phyloP scores from a whole-genome alignment of 306 rosid species.

The Chamaecrista fasciculata region DNA sequence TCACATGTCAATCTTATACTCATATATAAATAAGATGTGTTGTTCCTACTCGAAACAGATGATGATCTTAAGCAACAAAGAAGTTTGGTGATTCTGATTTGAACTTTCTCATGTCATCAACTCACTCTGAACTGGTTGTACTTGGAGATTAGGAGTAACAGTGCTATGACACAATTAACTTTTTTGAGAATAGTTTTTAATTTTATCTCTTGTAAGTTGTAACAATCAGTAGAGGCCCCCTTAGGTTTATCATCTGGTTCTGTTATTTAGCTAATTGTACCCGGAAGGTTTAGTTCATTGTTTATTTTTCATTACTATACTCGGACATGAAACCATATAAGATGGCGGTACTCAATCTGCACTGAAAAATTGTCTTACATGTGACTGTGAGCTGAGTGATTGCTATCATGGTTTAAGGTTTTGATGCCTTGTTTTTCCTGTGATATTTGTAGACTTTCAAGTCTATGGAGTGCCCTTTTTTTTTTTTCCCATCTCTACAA shows the following conservation, averaged over 20 bases:
- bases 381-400: slow-evolving; percentile 13
- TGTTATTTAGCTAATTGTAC: background rate
- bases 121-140: background rate
- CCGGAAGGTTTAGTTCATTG: background rate
- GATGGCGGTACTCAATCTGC: background rate
- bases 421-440: slow-evolving; percentile 18
- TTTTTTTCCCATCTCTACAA: slow-evolving; percentile 17
- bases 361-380: slow-evolving; percentile 11
- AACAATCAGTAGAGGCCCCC: background rate
- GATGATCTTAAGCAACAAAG: background rate
- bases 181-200: background rate
- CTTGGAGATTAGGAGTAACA: background rate
- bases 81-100: background rate
- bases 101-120: background rate
- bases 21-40: background rate
- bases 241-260: background rate
- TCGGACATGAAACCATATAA: background rate
- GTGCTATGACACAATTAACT: background rate
- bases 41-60: background rate
- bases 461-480: slow-evolving; percentile 9
- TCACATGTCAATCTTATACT: too few species aligned
- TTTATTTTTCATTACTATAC: background rate
- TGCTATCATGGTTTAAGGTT: slow-evolving; percentile 10
- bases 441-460: slow-evolving; percentile 10
- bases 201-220: background rate